Conservation (phyloP, 2,329 filamentous ascomycete species). For the Microdochium bolleyi region DNA sequence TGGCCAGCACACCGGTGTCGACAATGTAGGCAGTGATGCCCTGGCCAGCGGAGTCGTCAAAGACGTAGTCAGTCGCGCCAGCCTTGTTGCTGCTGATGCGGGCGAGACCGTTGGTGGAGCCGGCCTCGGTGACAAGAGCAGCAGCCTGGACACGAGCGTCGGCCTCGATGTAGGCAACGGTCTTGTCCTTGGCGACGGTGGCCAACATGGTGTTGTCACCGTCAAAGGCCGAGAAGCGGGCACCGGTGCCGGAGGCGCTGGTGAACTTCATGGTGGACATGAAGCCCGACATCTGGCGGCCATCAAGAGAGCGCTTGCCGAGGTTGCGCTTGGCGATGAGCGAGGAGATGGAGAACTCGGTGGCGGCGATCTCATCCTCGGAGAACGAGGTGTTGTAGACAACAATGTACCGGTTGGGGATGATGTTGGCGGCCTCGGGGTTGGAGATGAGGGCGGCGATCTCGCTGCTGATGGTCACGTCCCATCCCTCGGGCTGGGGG, state of each 20-base stretch:
- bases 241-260: too few species aligned
- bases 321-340: conserved; percentile 50
- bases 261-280: conserved; percentile 37
- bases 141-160: conserved; percentile 38
- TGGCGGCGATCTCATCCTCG: conserved; percentile 37
- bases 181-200: conserved; percentile 36
- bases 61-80: conserved; percentile 33
- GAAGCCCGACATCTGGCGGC: conserved; percentile 37
- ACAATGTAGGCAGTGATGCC: conserved; percentile 57
- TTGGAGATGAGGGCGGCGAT: conserved; percentile 42
- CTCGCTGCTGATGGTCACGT: conserved; percentile 10
- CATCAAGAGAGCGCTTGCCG: conserved; percentile 38
- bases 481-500: conserved; percentile 10
- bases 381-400: conserved; percentile 51
- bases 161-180: conserved; percentile 46
- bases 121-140: conserved; percentile 39
- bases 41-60: conserved; percentile 41
- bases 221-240: conserved; percentile 46
- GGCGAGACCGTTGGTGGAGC: conserved; percentile 43
- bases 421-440: conserved; percentile 34
- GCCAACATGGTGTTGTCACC: conserved; percentile 41
- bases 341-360: conserved; percentile 38
- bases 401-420: conserved; percentile 54
- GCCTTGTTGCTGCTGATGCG: conserved; percentile 39
- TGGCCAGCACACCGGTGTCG: conserved; percentile 53